phyloP scores from a whole-genome alignment of 768 basidiomycete genomes.

The Amanita rimosa region DNA sequence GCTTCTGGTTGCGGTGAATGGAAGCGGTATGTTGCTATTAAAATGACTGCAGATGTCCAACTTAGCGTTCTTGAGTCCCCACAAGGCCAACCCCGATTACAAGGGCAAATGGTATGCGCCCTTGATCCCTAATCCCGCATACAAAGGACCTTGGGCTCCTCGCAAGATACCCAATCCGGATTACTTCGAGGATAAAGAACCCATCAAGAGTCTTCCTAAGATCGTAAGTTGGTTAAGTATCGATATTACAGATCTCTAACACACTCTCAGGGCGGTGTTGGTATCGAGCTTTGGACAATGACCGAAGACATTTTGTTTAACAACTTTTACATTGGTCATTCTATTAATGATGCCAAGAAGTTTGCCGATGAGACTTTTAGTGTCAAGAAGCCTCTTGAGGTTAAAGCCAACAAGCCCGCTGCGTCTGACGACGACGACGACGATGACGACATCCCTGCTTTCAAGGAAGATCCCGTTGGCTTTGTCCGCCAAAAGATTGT shows the following conservation, averaged over 20 bases:
- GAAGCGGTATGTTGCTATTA: conserved; percentile 45
- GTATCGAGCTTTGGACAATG: conserved; percentile 99
- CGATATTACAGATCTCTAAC: conserved; percentile 3
- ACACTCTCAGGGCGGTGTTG: conserved; percentile 65
- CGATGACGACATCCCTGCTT: conserved; percentile 31
- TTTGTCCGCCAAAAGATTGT: conserved; percentile 73
- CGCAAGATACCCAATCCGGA: conserved; percentile 84
- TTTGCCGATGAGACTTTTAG: conserved; percentile 86
- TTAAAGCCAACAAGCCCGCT: conserved; percentile 40
- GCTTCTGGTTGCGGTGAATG: conserved; percentile 94
- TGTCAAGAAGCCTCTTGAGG: conserved; percentile 80
- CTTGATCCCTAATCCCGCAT: conserved; percentile 92
- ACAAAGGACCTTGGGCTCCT: conserved; percentile 93
- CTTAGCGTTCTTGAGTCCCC: conserved; percentile 39
- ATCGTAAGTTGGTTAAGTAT: conserved; percentile 46
- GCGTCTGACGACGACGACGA: conserved; percentile 40
- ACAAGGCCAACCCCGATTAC: conserved; percentile 87
- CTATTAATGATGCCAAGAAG: conserved; percentile 70
- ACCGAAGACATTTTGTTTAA: conserved; percentile 90
- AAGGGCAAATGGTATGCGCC: conserved; percentile 98
- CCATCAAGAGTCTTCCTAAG: conserved; percentile 73
- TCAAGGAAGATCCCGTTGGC: conserved; percentile 65
- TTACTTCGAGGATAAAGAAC: conserved; percentile 82
- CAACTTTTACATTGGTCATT: conserved; percentile 92
- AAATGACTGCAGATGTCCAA: neutral